Evolutionary conservation across 2,329 filamentous ascomycete species (phyloP).

Genomic region (Chrysoporthe puriensis): DNA sequence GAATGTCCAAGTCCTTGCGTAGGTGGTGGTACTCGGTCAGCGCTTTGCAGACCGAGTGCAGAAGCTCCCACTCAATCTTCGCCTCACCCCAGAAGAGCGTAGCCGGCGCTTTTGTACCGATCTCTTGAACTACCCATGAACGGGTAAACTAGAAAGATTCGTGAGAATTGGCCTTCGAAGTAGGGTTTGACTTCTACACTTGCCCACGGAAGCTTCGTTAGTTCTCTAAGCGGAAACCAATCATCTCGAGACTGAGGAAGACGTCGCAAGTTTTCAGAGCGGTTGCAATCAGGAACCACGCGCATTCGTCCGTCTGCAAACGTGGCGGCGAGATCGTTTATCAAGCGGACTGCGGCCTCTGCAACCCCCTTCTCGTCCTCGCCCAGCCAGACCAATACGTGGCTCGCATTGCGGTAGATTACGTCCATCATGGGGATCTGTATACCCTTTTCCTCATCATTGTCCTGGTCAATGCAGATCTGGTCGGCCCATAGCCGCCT

Average conservation of each 20-base stretch:
- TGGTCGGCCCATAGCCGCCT: not conserved
- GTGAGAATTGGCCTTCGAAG: not conserved
- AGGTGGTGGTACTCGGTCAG: not conserved
- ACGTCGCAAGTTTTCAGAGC: not conserved
- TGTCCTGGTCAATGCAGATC: not conserved
- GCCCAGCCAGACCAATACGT: not conserved
- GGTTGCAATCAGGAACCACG: not conserved
- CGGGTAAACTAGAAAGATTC: not conserved
- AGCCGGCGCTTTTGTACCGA: not conserved
- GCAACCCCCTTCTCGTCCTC: not conserved
- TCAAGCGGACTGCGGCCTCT: not conserved
- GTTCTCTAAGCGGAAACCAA: not conserved
- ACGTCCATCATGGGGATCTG: not conserved
- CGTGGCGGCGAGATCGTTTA: not conserved
- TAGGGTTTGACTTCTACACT: not conserved
- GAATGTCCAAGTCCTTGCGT: not conserved
- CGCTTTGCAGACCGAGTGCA: not conserved
- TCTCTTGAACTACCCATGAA: not conserved
- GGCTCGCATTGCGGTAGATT: not conserved
- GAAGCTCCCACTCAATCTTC: not conserved
- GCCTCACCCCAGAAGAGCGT: not conserved
- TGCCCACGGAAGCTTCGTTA: not conserved
- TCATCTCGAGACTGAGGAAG: not conserved
- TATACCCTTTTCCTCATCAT: not conserved
- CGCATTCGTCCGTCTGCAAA: not conserved